Evolutionary conservation across 345 rosid species (phyloP), one percentile per base, ranked within the genome.

Genomic region (Moringa oleifera): DNA sequence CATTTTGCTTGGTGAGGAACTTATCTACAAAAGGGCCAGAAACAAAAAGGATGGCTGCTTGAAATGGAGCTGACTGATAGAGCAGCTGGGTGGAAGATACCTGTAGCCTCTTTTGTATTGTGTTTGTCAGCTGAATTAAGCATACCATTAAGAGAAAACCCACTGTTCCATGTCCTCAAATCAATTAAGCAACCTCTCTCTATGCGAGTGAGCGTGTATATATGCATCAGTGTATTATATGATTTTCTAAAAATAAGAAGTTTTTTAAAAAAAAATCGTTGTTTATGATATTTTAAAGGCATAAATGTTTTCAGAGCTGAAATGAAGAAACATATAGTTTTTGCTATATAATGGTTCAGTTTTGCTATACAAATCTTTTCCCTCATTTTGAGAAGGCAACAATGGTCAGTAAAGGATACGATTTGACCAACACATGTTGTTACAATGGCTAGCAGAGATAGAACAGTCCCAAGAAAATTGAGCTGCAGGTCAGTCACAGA

Each of bases 361-460:
- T n/a, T n/a, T n/a, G n/a, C n/a, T n/a, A n/a, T n/a, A n/a, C n/a
- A n/a, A n/a, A n/a, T n/a, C n/a, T n/a, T n/a, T n/a, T n/a, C n/a
- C n/a, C n/a, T n/a, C n/a, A n/a, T n/a, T n/a, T 33, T 33, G 11
- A 33, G 11, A 33, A 33, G 37, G n/a, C n/a, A 33, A 33, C 11
- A 33, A 33, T 33, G 37, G 37, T 33, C 6, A 25, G 0, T 20
- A 67, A 69, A 82, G 84, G 85, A 78, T 90, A 94, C 99, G 65
- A 94, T 94, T 76, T 94, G 99, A 23, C 99, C 97, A 65, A 94
- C 95, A 45, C 97, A 94, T 58, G 99, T 94, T 20, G 97, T 94
- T 28, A 68, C 66, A 9, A 94, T 90, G 79, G 99, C 99, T 18
- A 94, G 89, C 31, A 79, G 73, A 20, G 99, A 90, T 51, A 94